Base-by-base conservation (phyloP, 2,329 filamentous ascomycete species). In the Microdochium paspali region DNA sequence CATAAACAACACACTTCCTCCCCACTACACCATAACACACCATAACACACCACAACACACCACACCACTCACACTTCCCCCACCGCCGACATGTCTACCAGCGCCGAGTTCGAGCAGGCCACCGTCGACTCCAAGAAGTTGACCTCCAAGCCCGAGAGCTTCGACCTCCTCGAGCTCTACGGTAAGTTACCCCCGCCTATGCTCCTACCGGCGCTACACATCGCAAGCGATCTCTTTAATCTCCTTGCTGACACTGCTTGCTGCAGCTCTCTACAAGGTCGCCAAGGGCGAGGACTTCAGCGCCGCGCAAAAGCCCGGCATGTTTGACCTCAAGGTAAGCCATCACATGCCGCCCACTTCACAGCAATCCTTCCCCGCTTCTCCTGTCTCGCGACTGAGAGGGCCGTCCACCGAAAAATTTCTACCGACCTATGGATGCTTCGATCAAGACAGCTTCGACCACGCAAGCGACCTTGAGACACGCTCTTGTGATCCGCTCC, bases 271-370 rank as follows among this genome's bases (percentile, higher is more conserved):
- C 49, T 83, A 66, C 74, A 83, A 82, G 69, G 65, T 79, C 53
- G 72, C 66, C 50, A 74, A 61, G 49, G 75, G 70, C 58, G 79
- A 82, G 62, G 75, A 83, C 61, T 70, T 82, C 59, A 52, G 61
- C 54, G 66, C 62, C 53, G 82, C 83, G 56, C 54, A 74, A 48
- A 65, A 69, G 53, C 83, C 83, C 25, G 81, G 84, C 68, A 77
- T 81, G 69, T 87, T 88, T 61, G 80, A 88, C 66, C 60, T 89
- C 51, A 82, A 82, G 73, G 82, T 81, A 67, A 49, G 68, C 59
- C 10, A 31, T n/a, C n/a, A n/a, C n/a, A n/a, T 23, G 28, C 20
- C 20, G 47, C 28, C 6, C 44, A 42, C 28, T 42, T n/a, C 31
- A 48, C 18, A 45, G n/a, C n/a, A n/a, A n/a, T n/a, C n/a, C n/a